Conservation (phyloP, 2,329 filamentous ascomycete species). For the Cladosporium halotolerans region DNA sequence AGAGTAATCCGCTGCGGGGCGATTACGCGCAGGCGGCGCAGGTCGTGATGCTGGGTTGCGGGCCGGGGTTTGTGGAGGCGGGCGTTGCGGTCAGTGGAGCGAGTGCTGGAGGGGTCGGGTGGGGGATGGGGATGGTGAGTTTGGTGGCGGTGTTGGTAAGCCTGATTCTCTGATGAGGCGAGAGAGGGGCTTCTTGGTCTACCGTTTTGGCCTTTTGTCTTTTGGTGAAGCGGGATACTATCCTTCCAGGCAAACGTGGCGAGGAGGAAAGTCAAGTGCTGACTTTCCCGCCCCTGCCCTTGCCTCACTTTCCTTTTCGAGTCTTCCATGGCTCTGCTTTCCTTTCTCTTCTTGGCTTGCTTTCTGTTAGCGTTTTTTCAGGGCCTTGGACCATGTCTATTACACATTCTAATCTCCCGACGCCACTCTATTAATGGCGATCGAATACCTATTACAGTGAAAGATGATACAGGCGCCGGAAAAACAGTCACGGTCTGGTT, state of each 20-base stretch:
- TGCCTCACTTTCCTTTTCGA: neutral
- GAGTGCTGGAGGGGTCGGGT: neutral
- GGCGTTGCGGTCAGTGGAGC: conserved; percentile 1
- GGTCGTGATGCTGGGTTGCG: conserved; percentile 62
- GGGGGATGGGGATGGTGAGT: neutral
- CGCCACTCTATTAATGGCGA: too few relatives aligned
- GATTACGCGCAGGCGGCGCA: conserved; percentile 68
- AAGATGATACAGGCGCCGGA: too few relatives aligned
- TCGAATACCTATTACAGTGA: too few relatives aligned
- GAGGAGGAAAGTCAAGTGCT: conserved; percentile 1
- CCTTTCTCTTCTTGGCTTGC: neutral
- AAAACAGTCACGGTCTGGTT: too few relatives aligned
- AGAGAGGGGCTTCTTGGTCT: too few relatives aligned
- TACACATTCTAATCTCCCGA: too few relatives aligned
- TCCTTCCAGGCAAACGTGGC: too few relatives aligned
- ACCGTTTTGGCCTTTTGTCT: neutral
- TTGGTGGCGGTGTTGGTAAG: neutral
- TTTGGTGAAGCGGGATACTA: neutral
- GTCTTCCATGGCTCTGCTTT: neutral
- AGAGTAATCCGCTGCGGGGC: conserved; percentile 54
- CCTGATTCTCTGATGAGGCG: neutral
- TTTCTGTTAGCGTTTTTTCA: neutral
- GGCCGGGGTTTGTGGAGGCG: conserved; percentile 42
- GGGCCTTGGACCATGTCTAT: too few relatives aligned
- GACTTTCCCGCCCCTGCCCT: neutral